Conservation (phyloP, 2,329 filamentous ascomycete species). For the Xylariaceae sp. region DNA sequence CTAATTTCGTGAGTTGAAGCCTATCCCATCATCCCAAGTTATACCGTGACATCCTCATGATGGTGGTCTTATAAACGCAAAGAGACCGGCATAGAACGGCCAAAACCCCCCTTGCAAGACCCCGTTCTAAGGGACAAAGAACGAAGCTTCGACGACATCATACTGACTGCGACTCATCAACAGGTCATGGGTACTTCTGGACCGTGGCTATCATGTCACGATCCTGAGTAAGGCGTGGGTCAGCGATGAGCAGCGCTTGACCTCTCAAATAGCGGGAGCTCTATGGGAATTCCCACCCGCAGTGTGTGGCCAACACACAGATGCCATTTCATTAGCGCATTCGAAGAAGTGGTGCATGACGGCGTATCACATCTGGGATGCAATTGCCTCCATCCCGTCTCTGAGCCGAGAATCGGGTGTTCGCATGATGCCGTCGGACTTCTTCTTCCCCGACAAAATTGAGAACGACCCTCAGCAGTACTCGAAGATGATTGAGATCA, state of each 20-base stretch:
- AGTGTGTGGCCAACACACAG: slow-evolving; percentile 40
- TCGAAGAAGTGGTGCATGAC: slow-evolving; percentile 40
- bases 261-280: slow-evolving; percentile 43
- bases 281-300: slow-evolving; percentile 44
- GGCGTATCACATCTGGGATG: slow-evolving; percentile 39
- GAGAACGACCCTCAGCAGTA: slow-evolving; percentile 33
- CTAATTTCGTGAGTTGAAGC: slow-evolving; percentile 28
- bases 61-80: background rate
- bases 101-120: background rate
- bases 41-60: background rate
- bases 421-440: slow-evolving; percentile 35
- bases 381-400: slow-evolving; percentile 33
- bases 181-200: slow-evolving; percentile 40
- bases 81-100: background rate
- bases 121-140: background rate
- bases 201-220: slow-evolving; percentile 41
- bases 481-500: slow-evolving; percentile 38
- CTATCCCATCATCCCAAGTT: background rate
- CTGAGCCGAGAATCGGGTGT: slow-evolving; percentile 34
- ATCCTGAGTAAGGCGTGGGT: slow-evolving; percentile 41
- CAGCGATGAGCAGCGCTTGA: slow-evolving; percentile 35
- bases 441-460: slow-evolving; percentile 36
- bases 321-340: slow-evolving; percentile 36
- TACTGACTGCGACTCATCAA: slow-evolving; percentile 10
- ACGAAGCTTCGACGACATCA: background rate